These are phyloP conservation scores for Poa pratensis DNA, from an alignment of 176 grass and related monocot species.

Conservation along the genomic window DNA sequence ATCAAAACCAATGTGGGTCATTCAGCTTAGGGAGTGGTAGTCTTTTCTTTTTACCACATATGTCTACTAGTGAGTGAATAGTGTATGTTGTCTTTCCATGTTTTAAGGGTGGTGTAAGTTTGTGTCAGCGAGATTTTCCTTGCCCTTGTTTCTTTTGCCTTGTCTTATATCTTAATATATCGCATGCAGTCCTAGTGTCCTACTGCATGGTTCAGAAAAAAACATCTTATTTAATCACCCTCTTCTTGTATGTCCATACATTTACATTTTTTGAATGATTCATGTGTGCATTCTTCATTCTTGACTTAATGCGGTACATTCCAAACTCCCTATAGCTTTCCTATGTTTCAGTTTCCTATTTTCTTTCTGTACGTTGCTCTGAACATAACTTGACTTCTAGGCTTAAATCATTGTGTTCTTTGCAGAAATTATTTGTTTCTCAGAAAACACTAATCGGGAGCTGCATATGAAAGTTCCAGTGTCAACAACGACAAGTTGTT, in stretches of 20 bases:
- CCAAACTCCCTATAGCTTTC: not conserved
- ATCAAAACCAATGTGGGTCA: too few species aligned
- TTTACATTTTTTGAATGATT: not conserved
- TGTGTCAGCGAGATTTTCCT: not conserved
- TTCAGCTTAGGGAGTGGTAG: too few species aligned
- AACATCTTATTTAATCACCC: not conserved
- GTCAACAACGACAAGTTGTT: not conserved
- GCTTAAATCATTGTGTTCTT: slow-evolving; percentile 1
- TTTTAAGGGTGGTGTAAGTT: not conserved
- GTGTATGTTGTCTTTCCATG: not conserved
- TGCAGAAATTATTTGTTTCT: slow-evolving; percentile 11
- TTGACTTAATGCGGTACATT: not conserved
- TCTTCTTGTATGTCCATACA: not conserved
- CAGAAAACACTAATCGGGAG: not conserved
- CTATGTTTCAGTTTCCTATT: not conserved
- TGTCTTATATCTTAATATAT: not conserved
- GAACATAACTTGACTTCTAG: not conserved
- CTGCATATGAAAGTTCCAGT: not conserved
- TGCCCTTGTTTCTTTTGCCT: not conserved
- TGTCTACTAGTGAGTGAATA: not conserved
- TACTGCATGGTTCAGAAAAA: not conserved
- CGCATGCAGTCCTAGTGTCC: not conserved
- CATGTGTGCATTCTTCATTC: not conserved
- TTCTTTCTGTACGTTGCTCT: not conserved
- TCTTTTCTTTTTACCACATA: too few species aligned